Evolutionary conservation across 2,329 filamentous ascomycete genomes (phyloP), one percentile per base, ranked within the genome.

Genomic region (Aspergillus alliaceus): DNA sequence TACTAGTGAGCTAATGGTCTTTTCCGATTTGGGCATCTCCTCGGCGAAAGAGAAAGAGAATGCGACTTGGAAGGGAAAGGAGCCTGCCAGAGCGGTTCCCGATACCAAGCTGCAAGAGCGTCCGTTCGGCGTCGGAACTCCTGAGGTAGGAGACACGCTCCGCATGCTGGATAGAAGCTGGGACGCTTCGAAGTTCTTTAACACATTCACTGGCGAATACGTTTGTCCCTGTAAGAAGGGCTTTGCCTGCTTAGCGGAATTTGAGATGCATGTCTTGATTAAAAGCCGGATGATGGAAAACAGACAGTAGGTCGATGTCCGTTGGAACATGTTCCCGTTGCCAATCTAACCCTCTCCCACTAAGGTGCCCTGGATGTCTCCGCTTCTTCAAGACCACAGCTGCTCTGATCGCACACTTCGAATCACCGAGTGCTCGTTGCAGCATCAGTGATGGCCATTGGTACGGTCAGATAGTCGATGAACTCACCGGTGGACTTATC

Each of bases 401-500:
- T 0, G 75, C 75, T 0, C 65, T 79, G 4, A 65, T 78, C n/a
- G 70, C 72, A 0, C 78, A 80, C 55, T 72, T 71, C 54, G 77
- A 79, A 59, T 70, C 70, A 1, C 62, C 65, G 2, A 74, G 62
- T 12, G 66, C 63, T 25, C 69, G 69, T 20, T 79, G 77, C 64
- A 61, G 64, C 7, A 68, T 78, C 35, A 69, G 64, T 29, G 59
- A 69, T 1, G 65, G 62, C 20, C 44, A 54, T 2, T 60, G 66
- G 8, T 76, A 72, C 49, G 69, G 66, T 3, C 66, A 73, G 51
- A 64, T 75, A 0, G 65, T 80, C 29, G 67, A 74, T 31, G 72
- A 76, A 24, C 57, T 76, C 14, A 77, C 69, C 8, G 74, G 70
- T 2, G 76, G 76, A 0, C 42, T 78, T 18, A 65, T 78, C 51